Conservation (phyloP, 805 yeast genomes). For the Novakomyces olei region DNA sequence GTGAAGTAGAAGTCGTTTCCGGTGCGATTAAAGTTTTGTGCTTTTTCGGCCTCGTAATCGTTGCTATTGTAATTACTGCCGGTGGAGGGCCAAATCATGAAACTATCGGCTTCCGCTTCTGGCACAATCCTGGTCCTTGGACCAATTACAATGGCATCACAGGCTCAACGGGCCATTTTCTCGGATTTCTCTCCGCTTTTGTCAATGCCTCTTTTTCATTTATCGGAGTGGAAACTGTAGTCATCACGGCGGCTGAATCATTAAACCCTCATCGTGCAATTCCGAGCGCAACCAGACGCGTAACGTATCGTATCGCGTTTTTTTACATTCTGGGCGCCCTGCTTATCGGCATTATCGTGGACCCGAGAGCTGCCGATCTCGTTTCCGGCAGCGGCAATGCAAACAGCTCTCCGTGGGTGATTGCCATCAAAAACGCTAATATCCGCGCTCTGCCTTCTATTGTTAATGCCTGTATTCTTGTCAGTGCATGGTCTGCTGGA, state of each 20-base stretch:
- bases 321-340: constrained; percentile 42
- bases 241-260: constrained; percentile 60
- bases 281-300: constrained; percentile 60
- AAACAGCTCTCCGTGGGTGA: constrained; percentile 52
- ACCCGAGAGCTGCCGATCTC: constrained; percentile 25
- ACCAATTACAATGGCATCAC: constrained; percentile 38
- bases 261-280: constrained; percentile 41
- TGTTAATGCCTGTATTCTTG: constrained; percentile 46
- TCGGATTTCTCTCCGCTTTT: constrained; percentile 51
- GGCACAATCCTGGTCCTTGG: constrained; percentile 35
- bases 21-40: constrained; percentile 36
- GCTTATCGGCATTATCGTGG: constrained; percentile 45
- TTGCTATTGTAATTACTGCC: constrained; percentile 31
- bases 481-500: constrained; percentile 51
- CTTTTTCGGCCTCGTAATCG: constrained; percentile 35
- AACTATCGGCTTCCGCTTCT: constrained; percentile 34
- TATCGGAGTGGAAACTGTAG: constrained; percentile 53
- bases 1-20: constrained; percentile 42
- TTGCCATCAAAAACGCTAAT: constrained; percentile 46
- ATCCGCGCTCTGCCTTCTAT: constrained; percentile 45
- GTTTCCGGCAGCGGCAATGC: constrained; percentile 29
- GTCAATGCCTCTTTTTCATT: constrained; percentile 60
- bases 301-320: constrained; percentile 56
- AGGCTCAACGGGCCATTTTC: constrained; percentile 21
- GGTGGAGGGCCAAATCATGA: constrained; percentile 42